A percentile compares a stretch with the other conserved stretches of the same genome.
Conservation (phyloP, 176 grass and related monocot species). For the Themeda triandra region DNA sequence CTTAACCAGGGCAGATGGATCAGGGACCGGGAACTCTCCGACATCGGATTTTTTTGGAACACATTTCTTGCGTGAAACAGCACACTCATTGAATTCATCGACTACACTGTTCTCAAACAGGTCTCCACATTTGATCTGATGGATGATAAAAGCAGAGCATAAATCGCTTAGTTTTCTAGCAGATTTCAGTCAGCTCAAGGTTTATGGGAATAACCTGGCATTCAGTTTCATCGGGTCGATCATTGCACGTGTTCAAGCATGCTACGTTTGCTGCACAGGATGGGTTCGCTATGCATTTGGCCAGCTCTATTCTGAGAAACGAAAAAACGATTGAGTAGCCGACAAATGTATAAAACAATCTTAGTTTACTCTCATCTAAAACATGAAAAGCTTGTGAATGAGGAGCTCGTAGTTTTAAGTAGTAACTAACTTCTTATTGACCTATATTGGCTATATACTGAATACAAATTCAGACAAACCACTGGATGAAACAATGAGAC, state of each 20-base stretch:
- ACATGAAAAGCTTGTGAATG: neutral
- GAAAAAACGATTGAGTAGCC: neutral
- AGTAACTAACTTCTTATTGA: neutral
- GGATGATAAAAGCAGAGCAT: neutral
- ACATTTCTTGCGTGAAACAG: slow-evolving; percentile 93
- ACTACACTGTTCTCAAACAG: too few relatives aligned
- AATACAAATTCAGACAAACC: neutral
- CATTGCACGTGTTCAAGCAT: slow-evolving; percentile 91
- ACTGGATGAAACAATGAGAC: neutral
- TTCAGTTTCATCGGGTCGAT: slow-evolving; percentile 94
- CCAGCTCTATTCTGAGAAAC: slow-evolving; percentile 74
- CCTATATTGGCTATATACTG: neutral
- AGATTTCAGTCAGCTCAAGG: neutral
- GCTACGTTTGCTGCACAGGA: slow-evolving; percentile 94
- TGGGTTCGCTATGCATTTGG: slow-evolving; percentile 92
- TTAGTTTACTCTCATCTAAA: neutral
- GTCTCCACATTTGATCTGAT: slow-evolving; percentile 92
- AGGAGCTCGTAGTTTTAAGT: neutral
- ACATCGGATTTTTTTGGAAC: slow-evolving; percentile 82
- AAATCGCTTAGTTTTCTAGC: neutral
- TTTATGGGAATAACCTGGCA: slow-evolving; percentile 67
- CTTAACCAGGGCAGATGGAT: slow-evolving; percentile 63
- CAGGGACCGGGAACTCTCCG: slow-evolving; percentile 80
- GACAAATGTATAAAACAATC: neutral
- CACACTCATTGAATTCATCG: slow-evolving; percentile 95